Percentiles rank a stretch among this genome's conserved stretches.
phyloP scores from a whole-genome alignment of 768 basidiomycete species.

The Holtermannia corniformis region DNA sequence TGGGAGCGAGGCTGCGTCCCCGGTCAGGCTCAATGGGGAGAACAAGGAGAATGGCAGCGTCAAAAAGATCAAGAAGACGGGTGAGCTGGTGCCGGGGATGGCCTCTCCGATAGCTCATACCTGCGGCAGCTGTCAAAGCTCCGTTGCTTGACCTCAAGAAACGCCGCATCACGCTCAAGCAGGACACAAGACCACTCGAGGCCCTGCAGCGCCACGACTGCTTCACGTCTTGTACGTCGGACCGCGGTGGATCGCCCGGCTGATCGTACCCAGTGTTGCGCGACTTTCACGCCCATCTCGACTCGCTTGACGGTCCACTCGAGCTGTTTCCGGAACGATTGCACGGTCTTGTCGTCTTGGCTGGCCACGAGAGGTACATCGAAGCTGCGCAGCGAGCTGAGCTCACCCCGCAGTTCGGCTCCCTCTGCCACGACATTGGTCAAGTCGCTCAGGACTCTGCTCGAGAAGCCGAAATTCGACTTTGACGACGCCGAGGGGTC shows the following conservation, averaged over 20 bases:
- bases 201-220: neutral
- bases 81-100: neutral
- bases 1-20: too few relatives aligned
- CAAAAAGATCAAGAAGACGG: neutral
- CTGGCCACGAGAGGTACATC: constrained; percentile 28
- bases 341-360: constrained; percentile 16
- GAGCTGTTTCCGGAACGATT: constrained; percentile 13
- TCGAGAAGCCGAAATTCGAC: constrained; percentile 7
- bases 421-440: constrained; percentile 12
- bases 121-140: neutral
- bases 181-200: neutral
- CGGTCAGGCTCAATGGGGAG: neutral
- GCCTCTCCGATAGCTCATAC: neutral
- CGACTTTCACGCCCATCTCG: neutral
- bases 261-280: neutral
- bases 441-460: constrained; percentile 16
- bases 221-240: neutral
- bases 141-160: neutral
- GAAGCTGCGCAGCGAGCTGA: neutral
- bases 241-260: neutral
- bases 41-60: neutral
- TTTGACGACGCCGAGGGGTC: neutral
- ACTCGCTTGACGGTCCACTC: neutral
- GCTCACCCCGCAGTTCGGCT: constrained; percentile 10
- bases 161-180: neutral